Percentiles rank a stretch among this genome's conserved stretches.
These are phyloP conservation scores for Aegilops bicornis DNA, from an alignment of 176 grass and related monocot genomes.

Conservation along the genomic window DNA sequence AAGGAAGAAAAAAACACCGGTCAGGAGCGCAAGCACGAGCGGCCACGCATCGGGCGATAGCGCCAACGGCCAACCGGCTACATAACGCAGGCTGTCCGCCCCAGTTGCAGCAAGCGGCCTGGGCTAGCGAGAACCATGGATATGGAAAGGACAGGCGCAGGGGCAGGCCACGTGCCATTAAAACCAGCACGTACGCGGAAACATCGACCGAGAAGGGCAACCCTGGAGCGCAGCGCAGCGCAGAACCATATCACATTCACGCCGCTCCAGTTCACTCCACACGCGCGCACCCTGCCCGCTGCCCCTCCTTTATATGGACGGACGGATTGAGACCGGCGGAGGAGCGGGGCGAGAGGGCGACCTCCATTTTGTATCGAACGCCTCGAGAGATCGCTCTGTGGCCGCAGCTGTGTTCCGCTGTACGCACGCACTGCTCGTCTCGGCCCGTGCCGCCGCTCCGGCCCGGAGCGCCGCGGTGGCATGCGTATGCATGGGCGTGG, in stretches of 20 bases:
- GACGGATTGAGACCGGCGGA: too few species aligned
- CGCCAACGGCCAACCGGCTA: conserved; percentile 14
- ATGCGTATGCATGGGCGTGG: neutral
- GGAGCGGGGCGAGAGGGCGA: too few species aligned
- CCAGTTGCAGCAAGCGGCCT: conserved; percentile 23
- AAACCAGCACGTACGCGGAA: neutral
- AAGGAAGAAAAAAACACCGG: neutral
- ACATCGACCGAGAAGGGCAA: conserved; percentile 45
- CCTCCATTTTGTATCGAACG: too few species aligned
- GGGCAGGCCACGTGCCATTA: conserved; percentile 28
- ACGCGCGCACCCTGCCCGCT: neutral
- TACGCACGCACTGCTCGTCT: neutral
- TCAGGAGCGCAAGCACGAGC: neutral
- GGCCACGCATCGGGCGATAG: neutral
- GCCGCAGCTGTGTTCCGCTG: neutral
- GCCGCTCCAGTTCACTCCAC: neutral
- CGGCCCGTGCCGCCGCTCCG: too few species aligned
- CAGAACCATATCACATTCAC: conserved; percentile 15
- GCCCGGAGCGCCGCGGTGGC: neutral
- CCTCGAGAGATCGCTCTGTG: neutral
- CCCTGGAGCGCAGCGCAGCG: conserved; percentile 22
- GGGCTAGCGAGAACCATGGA: conserved; percentile 12
- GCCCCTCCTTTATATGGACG: conserved; percentile 17
- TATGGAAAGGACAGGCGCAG: conserved; percentile 3
- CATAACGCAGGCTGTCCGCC: neutral